Base-by-base conservation (phyloP, 345 rosid genomes). In the Heritiera littoralis region DNA sequence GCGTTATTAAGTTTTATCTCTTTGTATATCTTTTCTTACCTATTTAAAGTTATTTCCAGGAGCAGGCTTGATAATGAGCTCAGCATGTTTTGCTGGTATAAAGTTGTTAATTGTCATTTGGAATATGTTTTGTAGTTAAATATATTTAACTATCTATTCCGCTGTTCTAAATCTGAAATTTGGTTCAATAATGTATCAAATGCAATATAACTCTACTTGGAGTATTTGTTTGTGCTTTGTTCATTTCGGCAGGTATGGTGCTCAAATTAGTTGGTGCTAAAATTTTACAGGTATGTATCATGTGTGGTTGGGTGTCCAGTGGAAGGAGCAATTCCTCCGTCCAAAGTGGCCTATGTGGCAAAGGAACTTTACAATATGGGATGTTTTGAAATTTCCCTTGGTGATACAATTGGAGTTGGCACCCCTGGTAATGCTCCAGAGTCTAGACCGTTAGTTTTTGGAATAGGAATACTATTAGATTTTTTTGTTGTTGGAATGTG, bases 301-400 rank as follows among this genome's bases (percentile, higher is more conserved):
- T 96, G 99, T 64, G 99, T 85, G 74, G 88, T 90, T 45, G 99
- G 97, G 52, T 94, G 99, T 90, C 98, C 99, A 43, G 92, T 81
- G 70, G 98, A 96, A 74, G 97, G 97, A 82, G 68, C 86, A 3
- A 84, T 91, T 78, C 77, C 88, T 77, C 93, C 95, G 38, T 83
- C 97, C 76, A 90, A 89, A 84, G 98, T 96, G 67, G 98, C 97
- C 56, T 88, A 85, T 85, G 97, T 94, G 78, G 98, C 97, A 41
- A 94, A 90, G 86, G 97, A 89, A 80, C 97, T 96, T 74, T 79
- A 90, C 76, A 89, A 89, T 48, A 95, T 92, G 99, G 99, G 98
- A 72, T 95, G 98, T 89, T 95, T 90, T 80, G 99, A 95, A 84
- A 93, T 95, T 74, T 93, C 98, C 56, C 90, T 95, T 5, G 98